Evolutionary conservation across 371 early-diverging fungal genomes (phyloP).

Genomic region (Mortierella sp.): DNA sequence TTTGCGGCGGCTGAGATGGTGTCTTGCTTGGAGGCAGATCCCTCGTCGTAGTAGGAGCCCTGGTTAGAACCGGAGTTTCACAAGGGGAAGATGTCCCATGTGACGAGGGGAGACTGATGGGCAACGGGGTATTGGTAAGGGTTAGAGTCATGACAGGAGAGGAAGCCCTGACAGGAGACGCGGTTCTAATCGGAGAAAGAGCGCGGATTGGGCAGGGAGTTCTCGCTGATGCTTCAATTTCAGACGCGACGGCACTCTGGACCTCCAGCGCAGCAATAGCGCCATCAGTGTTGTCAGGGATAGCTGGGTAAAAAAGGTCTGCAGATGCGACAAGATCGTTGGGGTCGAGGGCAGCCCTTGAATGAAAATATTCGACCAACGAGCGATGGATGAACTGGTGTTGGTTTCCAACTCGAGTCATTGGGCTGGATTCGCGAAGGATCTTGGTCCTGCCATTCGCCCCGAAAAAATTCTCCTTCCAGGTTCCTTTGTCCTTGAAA

Average conservation of each 20-base stretch:
- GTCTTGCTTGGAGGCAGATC: neutral
- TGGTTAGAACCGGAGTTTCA: neutral
- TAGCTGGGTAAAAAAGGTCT: neutral
- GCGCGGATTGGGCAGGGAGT: neutral
- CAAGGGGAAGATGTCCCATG: neutral
- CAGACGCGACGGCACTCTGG: neutral
- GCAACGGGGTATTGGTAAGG: no score
- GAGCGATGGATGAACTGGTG: conserved; percentile 10
- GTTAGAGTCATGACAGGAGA: neutral
- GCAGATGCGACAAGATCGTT: neutral
- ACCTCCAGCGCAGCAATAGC: neutral
- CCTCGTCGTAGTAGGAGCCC: neutral
- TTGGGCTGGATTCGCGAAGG: neutral
- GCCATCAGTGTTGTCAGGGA: no score
- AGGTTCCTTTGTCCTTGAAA: neutral
- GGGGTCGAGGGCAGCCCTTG: neutral
- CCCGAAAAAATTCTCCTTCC: neutral
- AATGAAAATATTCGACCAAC: conserved; percentile 1
- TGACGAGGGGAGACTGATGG: neutral
- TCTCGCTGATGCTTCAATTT: neutral
- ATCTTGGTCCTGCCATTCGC: neutral
- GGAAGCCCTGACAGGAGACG: neutral
- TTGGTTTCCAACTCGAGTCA: conserved; percentile 1
- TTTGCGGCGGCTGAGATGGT: neutral
- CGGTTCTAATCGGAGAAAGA: neutral